Evolutionary conservation across 140 eudicot genomes (phyloP), one percentile per base, ranked within the genome.

Genomic region (Flaveria floridana): DNA sequence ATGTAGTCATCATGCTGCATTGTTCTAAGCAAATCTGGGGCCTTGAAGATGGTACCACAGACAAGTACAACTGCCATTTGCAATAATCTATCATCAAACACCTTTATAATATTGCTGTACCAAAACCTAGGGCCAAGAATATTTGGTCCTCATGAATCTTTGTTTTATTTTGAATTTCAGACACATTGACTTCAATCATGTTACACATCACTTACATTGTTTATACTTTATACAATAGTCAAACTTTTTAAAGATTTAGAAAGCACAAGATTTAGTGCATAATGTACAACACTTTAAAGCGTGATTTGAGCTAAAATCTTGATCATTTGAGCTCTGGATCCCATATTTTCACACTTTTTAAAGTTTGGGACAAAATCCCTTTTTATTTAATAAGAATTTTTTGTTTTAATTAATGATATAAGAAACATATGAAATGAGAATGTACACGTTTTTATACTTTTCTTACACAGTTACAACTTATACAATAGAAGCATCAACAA

Each of bases 1-100:
- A 80, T 80, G 81, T 80, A 80, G 64, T 75, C 69, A 80, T 73
- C 84, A 75, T 80, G 84, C 75, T 75, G 72, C 76, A 56, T 68
- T 74, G 79, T 65, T 68, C 44, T 69, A 75, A 61, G 23, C 76
- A 50, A 80, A 80, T 80, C 73, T 75, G 84, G 62, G 74, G 37
- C 52, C 41, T 46, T 61, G 51, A 67, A 66, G 74, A 79, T 65
- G 83, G 79, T 79, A 80, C 81, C 58, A 75, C 73, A 75, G 84
- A 80, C 84, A 80, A 68, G 81, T 69, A 75, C 84, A 80, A 80
- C 81, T 80, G 81, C 80, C 84, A 80, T 75, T 74, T 74, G 66
- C 73, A 80, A 67, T 61, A 68, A 80, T 80, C 59, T 80, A 68
- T 80, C 71, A 64, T 80, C 74, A 53, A 73, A 65, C 56, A 72